Conservation (phyloP, 1,139 yeast genomes). For the Blastobotrys illinoisensis region DNA sequence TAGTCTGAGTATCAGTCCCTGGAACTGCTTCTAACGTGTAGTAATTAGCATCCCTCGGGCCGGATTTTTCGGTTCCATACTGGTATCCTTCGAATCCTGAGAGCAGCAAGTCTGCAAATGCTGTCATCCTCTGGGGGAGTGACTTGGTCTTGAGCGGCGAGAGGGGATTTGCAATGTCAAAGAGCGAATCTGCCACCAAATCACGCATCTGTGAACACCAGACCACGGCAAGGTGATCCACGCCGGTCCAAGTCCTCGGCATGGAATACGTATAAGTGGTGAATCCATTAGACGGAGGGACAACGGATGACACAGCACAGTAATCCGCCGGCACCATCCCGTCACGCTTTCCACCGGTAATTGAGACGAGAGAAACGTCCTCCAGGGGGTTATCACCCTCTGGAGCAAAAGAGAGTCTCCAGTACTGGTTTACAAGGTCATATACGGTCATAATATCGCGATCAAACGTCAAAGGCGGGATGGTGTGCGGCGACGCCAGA, state of each 20-base stretch:
- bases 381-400: conserved; percentile 26
- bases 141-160: conserved; percentile 1
- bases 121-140: conserved; percentile 1
- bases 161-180: conserved; percentile 52
- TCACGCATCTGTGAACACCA: conserved; percentile 92
- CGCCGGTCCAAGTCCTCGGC: conserved; percentile 89
- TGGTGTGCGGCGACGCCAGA: conserved; percentile 86
- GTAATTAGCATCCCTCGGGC: background rate
- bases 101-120: conserved; percentile 4
- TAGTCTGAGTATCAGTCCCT: background rate
- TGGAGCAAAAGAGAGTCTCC: conserved; percentile 56
- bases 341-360: conserved; percentile 89
- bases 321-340: conserved; percentile 89
- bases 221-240: conserved; percentile 91
- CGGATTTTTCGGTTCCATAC: background rate
- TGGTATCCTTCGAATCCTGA: conserved; percentile 6
- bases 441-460: conserved; percentile 76
- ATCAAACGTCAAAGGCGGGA: conserved; percentile 94
- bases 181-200: conserved; percentile 52
- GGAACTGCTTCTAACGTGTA: background rate
- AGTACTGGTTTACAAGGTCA: conserved; percentile 67
- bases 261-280: conserved; percentile 81
- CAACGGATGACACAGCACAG: conserved; percentile 64
- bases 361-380: conserved; percentile 46
- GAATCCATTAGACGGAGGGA: conserved; percentile 74